These are phyloP conservation scores for Verticillium tricorpus DNA, from an alignment of 2,329 filamentous ascomycete genomes.

Conservation along the genomic window DNA sequence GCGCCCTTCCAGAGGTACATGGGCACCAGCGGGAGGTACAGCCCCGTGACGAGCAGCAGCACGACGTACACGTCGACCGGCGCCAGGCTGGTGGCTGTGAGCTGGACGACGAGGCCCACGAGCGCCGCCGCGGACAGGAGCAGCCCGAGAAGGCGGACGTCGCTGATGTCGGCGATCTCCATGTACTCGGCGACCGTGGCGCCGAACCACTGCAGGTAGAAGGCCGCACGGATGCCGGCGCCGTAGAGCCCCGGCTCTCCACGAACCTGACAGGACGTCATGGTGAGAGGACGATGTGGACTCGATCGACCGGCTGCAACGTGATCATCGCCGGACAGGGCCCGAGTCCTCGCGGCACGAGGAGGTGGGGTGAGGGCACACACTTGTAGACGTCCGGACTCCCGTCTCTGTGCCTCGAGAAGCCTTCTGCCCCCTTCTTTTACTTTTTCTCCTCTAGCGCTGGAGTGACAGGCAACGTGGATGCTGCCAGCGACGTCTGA, in stretches of 20 bases:
- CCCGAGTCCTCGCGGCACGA: background rate
- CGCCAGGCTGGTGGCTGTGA: conserved; percentile 16
- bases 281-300: conserved; percentile 1
- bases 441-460: background rate
- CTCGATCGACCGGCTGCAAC: background rate
- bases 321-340: background rate
- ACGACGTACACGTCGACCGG: conserved; percentile 26
- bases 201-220: conserved; percentile 32
- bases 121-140: conserved; percentile 20
- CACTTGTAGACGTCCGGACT: background rate
- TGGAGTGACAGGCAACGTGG: background rate
- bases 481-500: background rate
- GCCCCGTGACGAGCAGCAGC: conserved; percentile 24
- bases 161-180: conserved; percentile 20
- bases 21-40: conserved; percentile 25
- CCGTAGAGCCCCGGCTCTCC: conserved; percentile 28
- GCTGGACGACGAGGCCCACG: conserved; percentile 22
- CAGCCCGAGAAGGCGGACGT: conserved; percentile 26
- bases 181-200: conserved; percentile 24
- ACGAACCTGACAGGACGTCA: conserved; percentile 19
- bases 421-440: too few species aligned
- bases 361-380: background rate
- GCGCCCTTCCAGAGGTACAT: conserved; percentile 26
- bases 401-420: background rate
- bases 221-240: conserved; percentile 26